Evolutionary conservation across 129 eudicot species (phyloP), one percentile per base, ranked within the genome.

Genomic region (Logfia minima): DNA sequence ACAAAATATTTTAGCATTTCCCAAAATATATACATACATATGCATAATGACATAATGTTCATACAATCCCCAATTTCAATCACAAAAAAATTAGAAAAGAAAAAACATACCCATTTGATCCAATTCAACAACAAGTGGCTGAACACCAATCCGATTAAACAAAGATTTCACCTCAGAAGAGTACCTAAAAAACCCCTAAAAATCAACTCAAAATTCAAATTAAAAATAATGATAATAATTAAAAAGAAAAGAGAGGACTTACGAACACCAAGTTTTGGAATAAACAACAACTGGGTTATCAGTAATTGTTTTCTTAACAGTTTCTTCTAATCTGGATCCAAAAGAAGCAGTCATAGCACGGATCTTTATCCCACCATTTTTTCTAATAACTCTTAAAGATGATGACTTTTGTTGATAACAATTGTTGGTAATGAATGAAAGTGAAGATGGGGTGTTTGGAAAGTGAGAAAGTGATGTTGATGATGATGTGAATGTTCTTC

Each of bases 181-280:
- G 78, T 90, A 94, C 86, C 98, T 94, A 58, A 58, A 19, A 58
- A 58, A 21, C 4, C 23, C 26, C 10, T n/a, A n/a, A n/a, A 58
- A 58, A 17, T 58, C 26, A 55, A 70, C 26, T 7, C 77, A 60
- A 75, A 63, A 74, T 22, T 51, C 18, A 19, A 43, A 13, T 13
- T 31, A 13, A 10, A 26, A 2, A 8, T 16, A 63, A 24, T 62
- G 23, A 2, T 8, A 59, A 63, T 4, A 22, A 75, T 72, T 1
- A 70, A 82, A 45, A 21, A 5, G 0, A 2, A 23, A 56, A 75
- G 55, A 52, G 5, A 14, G 0, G 22, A 88, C 98, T 84, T 70
- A 93, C 98, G 96, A 88, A 66, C 98, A 93, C 95, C 95, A 88
- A 59, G 90, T 82, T 77, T 93, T 90, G 75, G 98, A 93, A 87